Conservation (phyloP, 768 basidiomycete species). For the Lactifluus pinguis region DNA sequence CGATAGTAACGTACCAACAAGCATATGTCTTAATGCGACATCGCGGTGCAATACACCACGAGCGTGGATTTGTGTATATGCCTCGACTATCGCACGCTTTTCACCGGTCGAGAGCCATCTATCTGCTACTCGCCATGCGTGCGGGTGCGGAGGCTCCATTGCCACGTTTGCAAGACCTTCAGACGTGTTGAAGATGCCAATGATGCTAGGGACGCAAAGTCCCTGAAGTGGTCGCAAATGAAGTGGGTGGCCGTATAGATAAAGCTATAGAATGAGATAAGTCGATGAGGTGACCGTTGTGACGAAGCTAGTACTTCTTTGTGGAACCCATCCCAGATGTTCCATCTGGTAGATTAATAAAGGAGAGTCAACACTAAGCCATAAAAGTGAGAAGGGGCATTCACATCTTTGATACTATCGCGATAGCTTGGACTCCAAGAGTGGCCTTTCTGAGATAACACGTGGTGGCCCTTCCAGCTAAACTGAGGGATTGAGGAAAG, state of each 20-base stretch:
- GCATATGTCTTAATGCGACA: slow-evolving; percentile 34
- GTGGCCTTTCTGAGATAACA: slow-evolving; percentile 11
- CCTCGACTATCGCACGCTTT: slow-evolving; percentile 43
- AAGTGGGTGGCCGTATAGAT: slow-evolving; percentile 37
- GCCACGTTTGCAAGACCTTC: slow-evolving; percentile 32
- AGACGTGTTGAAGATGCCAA: slow-evolving; percentile 38
- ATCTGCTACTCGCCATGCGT: slow-evolving; percentile 54
- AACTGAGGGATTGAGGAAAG: not conserved
- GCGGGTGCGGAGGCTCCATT: slow-evolving; percentile 48
- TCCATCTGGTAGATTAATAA: slow-evolving; percentile 8
- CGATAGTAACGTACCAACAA: slow-evolving; percentile 29
- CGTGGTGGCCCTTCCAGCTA: slow-evolving; percentile 15
- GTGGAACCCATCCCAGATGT: slow-evolving; percentile 15
- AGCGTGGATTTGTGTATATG: slow-evolving; percentile 36
- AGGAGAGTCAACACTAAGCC: not conserved
- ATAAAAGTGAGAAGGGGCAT: not conserved
- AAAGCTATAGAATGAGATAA: slow-evolving; percentile 32
- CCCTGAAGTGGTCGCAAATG: slow-evolving; percentile 47
- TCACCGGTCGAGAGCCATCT: slow-evolving; percentile 43
- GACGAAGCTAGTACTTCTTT: slow-evolving; percentile 4
- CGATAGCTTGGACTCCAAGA: slow-evolving; percentile 5
- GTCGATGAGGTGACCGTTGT: not conserved
- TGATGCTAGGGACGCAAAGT: slow-evolving; percentile 42
- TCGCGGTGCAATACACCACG: slow-evolving; percentile 28
- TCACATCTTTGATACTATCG: slow-evolving; percentile 11